phyloP scores from a whole-genome alignment of 306 rosid species.

The Pyrus pyrifolia region DNA sequence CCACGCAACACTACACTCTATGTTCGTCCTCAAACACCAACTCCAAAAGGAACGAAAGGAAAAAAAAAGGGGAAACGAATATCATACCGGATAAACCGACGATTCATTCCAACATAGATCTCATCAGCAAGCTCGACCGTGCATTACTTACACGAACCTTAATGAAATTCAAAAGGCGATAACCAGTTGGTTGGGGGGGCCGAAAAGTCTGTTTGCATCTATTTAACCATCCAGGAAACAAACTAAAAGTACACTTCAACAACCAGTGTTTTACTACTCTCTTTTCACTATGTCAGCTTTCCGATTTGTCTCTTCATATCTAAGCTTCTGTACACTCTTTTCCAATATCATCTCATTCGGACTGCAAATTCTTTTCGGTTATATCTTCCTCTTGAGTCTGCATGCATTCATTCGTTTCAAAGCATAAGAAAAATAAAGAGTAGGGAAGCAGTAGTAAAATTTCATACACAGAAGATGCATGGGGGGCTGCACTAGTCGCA shows the following conservation, averaged over 20 bases:
- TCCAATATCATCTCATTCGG: not conserved
- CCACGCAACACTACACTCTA: too few species aligned
- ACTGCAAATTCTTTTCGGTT: not conserved
- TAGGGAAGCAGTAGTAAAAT: not conserved
- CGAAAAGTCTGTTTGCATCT: not conserved
- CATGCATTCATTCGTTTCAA: conserved; percentile 10
- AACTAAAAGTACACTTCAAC: not conserved
- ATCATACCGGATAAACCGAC: too few species aligned
- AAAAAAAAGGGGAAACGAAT: too few species aligned
- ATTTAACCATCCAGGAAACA: not conserved
- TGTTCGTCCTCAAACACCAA: too few species aligned
- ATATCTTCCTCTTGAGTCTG: conserved; percentile 14
- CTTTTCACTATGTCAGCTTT: not conserved
- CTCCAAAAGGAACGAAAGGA: too few species aligned
- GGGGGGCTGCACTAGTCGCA: not conserved
- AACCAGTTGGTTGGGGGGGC: not conserved
- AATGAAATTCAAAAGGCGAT: not conserved
- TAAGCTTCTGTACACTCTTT: conserved; percentile 12
- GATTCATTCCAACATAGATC: not conserved
- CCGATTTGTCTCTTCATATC: not conserved
- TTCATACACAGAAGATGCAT: not conserved
- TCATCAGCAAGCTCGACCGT: not conserved
- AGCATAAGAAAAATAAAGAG: not conserved
- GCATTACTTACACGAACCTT: not conserved
- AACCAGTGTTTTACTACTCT: conserved; percentile 1